Evolutionary conservation across 495 filamentous ascomycete genomes (phyloP), one percentile per base, ranked within the genome.

Genomic region (Lasiosphaeria ovina): DNA sequence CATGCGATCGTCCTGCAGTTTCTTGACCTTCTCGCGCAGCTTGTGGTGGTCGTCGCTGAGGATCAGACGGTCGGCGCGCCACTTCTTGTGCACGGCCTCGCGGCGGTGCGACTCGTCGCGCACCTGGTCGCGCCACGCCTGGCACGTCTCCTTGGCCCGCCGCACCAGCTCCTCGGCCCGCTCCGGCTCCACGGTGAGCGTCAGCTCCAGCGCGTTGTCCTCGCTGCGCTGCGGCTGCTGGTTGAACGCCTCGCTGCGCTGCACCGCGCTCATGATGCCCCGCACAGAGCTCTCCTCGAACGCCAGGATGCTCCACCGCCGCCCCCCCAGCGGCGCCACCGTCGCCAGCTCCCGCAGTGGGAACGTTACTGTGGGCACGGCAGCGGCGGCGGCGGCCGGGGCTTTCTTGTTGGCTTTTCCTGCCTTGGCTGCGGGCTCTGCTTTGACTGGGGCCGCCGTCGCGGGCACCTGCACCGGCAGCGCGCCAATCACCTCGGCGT

Each of bases 31-130:
- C 58, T 92, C 87, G 36, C 88, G 83, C 57, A 90, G 64, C 75
- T 89, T 90, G 66, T 91, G 87, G 82, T 92, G 82, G 70, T 91
- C 84, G 71, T 94, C 91, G 17, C 83, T 82, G 24, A 76, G 62
- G 62, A 89, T 81, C 57, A 76, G 72, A 53, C 81, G 73, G 62
- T 85, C 78, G 73, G 84, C 78, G 49, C 76, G 79, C 75, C 89
- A 84, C 42, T 88, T 75, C 60, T 80, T 83, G 70, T 91, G 89
- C 64, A 87, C 78, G 71, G 89, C 81, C 36, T 77, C 63, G 77
- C 86, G 60, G 82, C 81, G 62, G 79, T 83, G 51, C 84, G 79
- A 32, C 64, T 72, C 77, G 51, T 65, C 72, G 34, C 81, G 70
- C 0, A 91, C 80, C 40, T 72, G 76, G 47, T 90, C 86, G 44